A percentile compares a stretch with the other conserved stretches of the same genome.
Evolutionary conservation across 2,329 filamentous ascomycete species (phyloP).

Genomic region (Orbilia ellipsospora): DNA sequence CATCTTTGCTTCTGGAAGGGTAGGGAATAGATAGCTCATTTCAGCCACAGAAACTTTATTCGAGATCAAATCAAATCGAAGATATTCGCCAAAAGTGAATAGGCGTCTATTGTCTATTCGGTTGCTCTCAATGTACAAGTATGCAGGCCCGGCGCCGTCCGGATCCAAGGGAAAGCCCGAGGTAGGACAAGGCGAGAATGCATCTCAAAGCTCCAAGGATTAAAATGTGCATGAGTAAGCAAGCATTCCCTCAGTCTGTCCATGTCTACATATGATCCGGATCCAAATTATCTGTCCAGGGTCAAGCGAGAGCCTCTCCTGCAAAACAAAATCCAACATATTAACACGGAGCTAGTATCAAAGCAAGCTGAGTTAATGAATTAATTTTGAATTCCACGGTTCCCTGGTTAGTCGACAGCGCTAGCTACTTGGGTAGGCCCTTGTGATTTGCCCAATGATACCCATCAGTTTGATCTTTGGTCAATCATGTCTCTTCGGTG

Average conservation of each 20-base stretch:
- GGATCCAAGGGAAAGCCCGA: too few relatives aligned
- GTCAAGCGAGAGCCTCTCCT: constrained; percentile 9
- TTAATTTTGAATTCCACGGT: constrained; percentile 4
- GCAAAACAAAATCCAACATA: constrained; percentile 3
- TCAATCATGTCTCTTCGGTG: constrained; percentile 36
- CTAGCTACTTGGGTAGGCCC: constrained; percentile 12
- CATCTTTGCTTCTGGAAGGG: too few relatives aligned
- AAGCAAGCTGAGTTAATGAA: neutral
- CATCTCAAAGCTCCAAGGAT: too few relatives aligned
- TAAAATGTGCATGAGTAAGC: too few relatives aligned
- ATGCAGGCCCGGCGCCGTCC: neutral
- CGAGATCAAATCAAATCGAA: constrained; percentile 35
- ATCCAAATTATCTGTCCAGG: neutral
- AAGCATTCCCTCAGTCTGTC: too few relatives aligned
- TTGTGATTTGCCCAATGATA: constrained; percentile 26
- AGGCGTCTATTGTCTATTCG: constrained; percentile 19
- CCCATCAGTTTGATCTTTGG: constrained; percentile 24
- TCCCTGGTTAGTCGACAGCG: neutral
- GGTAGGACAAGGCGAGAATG: too few relatives aligned
- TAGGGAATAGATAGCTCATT: constrained; percentile 28
- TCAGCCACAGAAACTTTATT: constrained; percentile 49
- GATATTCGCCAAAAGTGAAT: constrained; percentile 55
- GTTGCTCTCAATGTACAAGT: constrained; percentile 14
- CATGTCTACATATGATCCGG: too few relatives aligned
- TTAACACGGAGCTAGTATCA: too few relatives aligned